Evolutionary conservation across 495 filamentous ascomycete species (phyloP).

Genomic region (Penicillium lividum): DNA sequence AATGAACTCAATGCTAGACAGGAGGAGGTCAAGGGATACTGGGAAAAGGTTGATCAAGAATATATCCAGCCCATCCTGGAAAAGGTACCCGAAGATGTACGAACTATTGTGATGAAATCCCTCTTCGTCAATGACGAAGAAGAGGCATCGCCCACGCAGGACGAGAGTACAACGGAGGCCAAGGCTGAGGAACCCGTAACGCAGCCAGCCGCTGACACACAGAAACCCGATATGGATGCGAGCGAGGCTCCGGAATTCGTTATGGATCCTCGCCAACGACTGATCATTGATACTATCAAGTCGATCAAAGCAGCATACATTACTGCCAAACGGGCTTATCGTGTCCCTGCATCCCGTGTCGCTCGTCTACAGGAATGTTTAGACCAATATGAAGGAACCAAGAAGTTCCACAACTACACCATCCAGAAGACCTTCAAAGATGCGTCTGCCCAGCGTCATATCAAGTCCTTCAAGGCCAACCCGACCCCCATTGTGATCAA

Average conservation of each 20-base stretch:
- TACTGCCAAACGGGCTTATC: slow-evolving; percentile 75
- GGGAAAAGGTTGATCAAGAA: slow-evolving; percentile 75
- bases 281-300: slow-evolving; percentile 64
- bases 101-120: slow-evolving; percentile 41
- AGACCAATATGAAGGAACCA: slow-evolving; percentile 71
- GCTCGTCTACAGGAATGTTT: slow-evolving; percentile 71
- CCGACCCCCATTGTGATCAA: slow-evolving; percentile 75
- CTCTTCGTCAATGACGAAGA: slow-evolving; percentile 35
- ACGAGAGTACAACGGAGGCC: slow-evolving; percentile 1
- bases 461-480: slow-evolving; percentile 82
- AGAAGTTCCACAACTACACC: slow-evolving; percentile 95
- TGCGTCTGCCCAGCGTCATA: slow-evolving; percentile 79
- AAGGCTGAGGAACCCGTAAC: slow-evolving; percentile 13
- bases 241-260: slow-evolving; percentile 21
- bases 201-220: slow-evolving; percentile 7
- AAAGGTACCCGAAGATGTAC: slow-evolving; percentile 47
- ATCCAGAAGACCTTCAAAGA: slow-evolving; percentile 79
- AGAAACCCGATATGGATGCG: slow-evolving; percentile 8
- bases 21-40: slow-evolving; percentile 75
- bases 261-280: slow-evolving; percentile 28
- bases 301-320: slow-evolving; percentile 76
- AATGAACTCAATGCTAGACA: slow-evolving; percentile 68
- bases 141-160: slow-evolving; percentile 12
- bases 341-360: slow-evolving; percentile 70
- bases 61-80: slow-evolving; percentile 74